Evolutionary conservation across 176 grass and related monocot species (phyloP).

Genomic region (Metroxylon sagu): DNA sequence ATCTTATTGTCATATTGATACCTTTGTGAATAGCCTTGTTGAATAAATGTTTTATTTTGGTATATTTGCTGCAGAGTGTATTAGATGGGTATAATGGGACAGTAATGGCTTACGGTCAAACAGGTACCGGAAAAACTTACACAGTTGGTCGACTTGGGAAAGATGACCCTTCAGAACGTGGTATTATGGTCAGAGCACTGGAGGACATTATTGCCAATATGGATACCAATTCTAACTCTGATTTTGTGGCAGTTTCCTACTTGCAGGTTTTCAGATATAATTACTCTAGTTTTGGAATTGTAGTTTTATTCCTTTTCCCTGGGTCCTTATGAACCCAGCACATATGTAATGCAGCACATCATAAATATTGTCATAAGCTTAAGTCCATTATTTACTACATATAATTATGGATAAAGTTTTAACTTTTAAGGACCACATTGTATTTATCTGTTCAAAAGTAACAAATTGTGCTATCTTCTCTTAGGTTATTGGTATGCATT

Average conservation of each 20-base stretch:
- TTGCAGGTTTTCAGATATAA: constrained; percentile 47
- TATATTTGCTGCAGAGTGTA: constrained; percentile 71
- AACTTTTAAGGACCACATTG: no score
- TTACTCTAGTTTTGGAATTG: no score
- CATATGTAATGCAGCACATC: no score
- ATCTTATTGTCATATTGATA: no score
- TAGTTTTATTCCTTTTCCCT: no score
- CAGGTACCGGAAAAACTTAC: constrained; percentile 98
- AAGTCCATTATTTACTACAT: no score
- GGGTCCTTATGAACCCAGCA: no score
- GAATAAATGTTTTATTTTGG: neutral
- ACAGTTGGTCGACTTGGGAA: constrained; percentile 81
- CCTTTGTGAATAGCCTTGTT: neutral
- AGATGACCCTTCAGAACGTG: constrained; percentile 74
- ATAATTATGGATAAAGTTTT: no score
- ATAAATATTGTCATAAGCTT: no score
- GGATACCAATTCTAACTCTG: constrained; percentile 29
- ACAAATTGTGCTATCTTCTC: no score
- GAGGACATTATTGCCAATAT: constrained; percentile 63
- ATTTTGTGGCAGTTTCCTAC: constrained; percentile 65
- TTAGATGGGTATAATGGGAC: constrained; percentile 98
- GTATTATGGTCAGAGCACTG: constrained; percentile 95
- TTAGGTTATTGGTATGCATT: no score
- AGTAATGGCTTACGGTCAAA: constrained; percentile 99
- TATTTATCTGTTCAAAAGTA: no score